Evolutionary conservation across 225 moss, liverwort and hornwort genomes (phyloP).

Genomic region (Physcomitrellopsis africana): DNA sequence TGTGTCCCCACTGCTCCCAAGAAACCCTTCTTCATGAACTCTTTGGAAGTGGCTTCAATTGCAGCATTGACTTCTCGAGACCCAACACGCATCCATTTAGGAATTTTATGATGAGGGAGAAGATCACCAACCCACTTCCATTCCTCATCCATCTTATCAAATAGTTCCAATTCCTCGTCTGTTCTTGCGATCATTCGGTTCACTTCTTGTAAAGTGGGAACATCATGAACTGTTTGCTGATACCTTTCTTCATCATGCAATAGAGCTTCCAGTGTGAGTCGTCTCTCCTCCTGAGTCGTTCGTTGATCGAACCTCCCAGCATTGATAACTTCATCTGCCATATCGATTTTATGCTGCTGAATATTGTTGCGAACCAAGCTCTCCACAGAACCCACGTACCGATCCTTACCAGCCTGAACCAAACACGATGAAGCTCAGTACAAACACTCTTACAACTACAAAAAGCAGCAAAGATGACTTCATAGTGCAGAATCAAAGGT

Average conservation of each 20-base stretch:
- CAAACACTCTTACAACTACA: conserved; percentile 25
- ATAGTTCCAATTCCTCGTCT: conserved; percentile 91
- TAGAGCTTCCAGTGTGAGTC: conserved; percentile 93
- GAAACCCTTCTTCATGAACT: conserved; percentile 88
- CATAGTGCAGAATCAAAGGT: conserved; percentile 13
- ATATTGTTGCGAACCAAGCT: conserved; percentile 99
- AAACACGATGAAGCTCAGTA: conserved; percentile 26
- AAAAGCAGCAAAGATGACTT: conserved; percentile 14
- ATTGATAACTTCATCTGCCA: conserved; percentile 99
- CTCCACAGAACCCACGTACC: conserved; percentile 98
- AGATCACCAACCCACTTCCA: conserved; percentile 89
- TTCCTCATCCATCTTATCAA: conserved; percentile 98
- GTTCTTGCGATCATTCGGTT: conserved; percentile 98
- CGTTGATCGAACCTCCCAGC: conserved; percentile 98
- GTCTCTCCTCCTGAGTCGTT: conserved; percentile 96
- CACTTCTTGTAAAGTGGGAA: conserved; percentile 96
- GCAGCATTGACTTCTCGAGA: conserved; percentile 96
- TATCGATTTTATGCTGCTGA: conserved; percentile 99
- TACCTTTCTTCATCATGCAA: conserved; percentile 98
- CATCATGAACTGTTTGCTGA: conserved; percentile 98
- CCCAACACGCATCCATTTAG: conserved; percentile 96
- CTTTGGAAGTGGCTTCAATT: conserved; percentile 91
- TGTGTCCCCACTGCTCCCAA: conserved; percentile 86
- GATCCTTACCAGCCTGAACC: conserved; percentile 89
- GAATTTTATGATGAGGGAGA: conserved; percentile 72